A percentile compares a stretch with the other conserved stretches of the same genome.
Conservation (phyloP, 2,329 filamentous ascomycete genomes). For the Eurotiales sp. region DNA sequence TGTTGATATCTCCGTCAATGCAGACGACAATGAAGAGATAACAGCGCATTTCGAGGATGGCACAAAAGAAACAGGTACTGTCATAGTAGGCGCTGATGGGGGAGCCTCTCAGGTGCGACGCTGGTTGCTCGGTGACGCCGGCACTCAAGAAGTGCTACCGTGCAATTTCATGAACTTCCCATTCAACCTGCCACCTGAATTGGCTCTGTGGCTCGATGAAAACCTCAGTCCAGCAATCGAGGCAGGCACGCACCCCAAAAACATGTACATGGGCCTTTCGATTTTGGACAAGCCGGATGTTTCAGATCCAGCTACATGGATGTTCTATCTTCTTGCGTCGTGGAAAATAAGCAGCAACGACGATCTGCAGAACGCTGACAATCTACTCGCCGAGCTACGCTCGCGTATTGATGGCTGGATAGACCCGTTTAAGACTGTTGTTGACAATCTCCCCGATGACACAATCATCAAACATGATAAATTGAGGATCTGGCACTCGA, state of each 20-base stretch:
- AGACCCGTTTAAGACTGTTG: constrained; percentile 4
- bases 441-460: constrained; percentile 7
- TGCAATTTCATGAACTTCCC: constrained; percentile 12
- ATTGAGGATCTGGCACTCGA: constrained; percentile 10
- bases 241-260: constrained; percentile 1
- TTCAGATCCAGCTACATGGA: constrained; percentile 3
- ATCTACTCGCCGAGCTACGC: neutral
- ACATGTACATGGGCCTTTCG: constrained; percentile 9
- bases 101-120: constrained; percentile 8
- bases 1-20: neutral
- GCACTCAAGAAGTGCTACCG: constrained; percentile 3
- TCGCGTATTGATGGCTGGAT: constrained; percentile 8
- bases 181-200: neutral
- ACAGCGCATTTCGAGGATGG: constrained; percentile 8
- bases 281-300: constrained; percentile 9
- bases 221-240: constrained; percentile 7
- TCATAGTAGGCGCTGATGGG: constrained; percentile 9
- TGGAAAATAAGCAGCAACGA: neutral
- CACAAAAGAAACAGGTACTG: constrained; percentile 4
- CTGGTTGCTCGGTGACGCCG: constrained; percentile 5
- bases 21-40: neutral
- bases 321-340: constrained; percentile 10
- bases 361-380: neutral
- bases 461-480: constrained; percentile 6
- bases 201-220: constrained; percentile 1